A percentile compares a stretch with the other conserved stretches of the same genome.
phyloP scores from a whole-genome alignment of 23 red algal species.

The Gracilaria domingensis region DNA sequence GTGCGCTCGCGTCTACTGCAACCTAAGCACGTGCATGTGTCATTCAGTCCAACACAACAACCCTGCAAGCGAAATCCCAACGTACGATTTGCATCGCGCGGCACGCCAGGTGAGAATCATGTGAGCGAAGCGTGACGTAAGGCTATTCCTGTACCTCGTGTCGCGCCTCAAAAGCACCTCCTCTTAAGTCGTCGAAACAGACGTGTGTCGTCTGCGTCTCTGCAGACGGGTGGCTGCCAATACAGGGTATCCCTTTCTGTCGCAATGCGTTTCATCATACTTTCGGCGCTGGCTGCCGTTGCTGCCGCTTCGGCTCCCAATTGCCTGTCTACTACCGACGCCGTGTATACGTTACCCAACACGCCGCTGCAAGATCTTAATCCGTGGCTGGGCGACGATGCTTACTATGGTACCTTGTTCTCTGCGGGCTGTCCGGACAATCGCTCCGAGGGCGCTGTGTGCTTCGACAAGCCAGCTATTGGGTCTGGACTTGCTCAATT shows the following conservation, averaged over 20 bases:
- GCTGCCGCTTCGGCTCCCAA: neutral
- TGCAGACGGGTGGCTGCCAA: too few relatives aligned
- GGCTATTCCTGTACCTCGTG: too few relatives aligned
- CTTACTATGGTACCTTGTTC: neutral
- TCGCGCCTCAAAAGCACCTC: too few relatives aligned
- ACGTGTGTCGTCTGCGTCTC: too few relatives aligned
- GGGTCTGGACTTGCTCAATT: constrained; percentile 66
- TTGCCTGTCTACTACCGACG: constrained; percentile 32
- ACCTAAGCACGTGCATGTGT: too few relatives aligned
- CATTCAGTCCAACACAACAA: too few relatives aligned
- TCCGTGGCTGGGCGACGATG: neutral
- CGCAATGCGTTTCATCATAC: neutral
- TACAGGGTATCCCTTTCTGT: neutral
- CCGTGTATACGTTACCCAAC: constrained; percentile 4
- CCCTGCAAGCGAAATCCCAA: too few relatives aligned
- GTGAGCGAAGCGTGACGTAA: too few relatives aligned
- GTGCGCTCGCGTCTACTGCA: too few relatives aligned
- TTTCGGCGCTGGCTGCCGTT: neutral
- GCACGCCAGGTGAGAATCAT: too few relatives aligned
- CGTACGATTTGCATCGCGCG: too few relatives aligned
- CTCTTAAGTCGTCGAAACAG: too few relatives aligned
- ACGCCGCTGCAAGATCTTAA: constrained; percentile 28
- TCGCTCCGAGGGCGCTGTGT: constrained; percentile 55
- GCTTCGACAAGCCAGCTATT: constrained; percentile 55
- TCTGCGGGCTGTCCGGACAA: neutral